Base-by-base conservation (phyloP, 179 eudicot species). In the Actinidia chinensis region DNA sequence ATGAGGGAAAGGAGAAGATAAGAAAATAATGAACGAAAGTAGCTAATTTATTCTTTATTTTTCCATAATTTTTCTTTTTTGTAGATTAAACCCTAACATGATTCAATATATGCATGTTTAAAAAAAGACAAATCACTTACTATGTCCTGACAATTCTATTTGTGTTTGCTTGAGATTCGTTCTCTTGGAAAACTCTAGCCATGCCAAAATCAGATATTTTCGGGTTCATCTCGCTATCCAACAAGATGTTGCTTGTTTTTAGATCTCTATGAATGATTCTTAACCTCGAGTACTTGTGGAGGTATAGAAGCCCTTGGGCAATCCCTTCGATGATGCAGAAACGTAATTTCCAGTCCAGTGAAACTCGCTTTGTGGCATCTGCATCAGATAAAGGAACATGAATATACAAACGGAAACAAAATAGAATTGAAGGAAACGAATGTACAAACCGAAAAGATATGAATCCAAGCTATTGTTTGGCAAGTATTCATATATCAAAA, bases 131-230 rank as follows among this genome's bases (percentile, higher is more conserved):
- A 1, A 28, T 28, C 69, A 71, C 90, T 78, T 76, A 87, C 90
- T 82, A 87, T 65, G 90, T 87, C 74, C 90, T 88, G 0, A 86
- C 89, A 0, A 88, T 82, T 86, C 83, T 82, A 59, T 43, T 85
- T n/a, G 90, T 85, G 28, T 74, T 75, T 22, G 84, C 90, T 84
- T 85, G 84, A 0, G 81, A 84, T 70, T 88, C 84, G 59, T 88
- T 87, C 5, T 82, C 75, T 43, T 87, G 87, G 10, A 88, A 86
- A 51, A 85, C 86, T 78, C 89, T 82, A 10, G 90, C 88, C 89
- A 86, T 88, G 73, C 90, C 90, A 60, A 88, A 88, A 64, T 88
- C 90, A 12, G 90, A 88, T 63, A 88, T 88, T 79, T 85, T 88
- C 1, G 90, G 90, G 50, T 78, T 80, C 90, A 88, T 75, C 14